Evolutionary conservation across 139 green algal species (phyloP).

Genomic region (Pseudopediastrum boryanum): DNA sequence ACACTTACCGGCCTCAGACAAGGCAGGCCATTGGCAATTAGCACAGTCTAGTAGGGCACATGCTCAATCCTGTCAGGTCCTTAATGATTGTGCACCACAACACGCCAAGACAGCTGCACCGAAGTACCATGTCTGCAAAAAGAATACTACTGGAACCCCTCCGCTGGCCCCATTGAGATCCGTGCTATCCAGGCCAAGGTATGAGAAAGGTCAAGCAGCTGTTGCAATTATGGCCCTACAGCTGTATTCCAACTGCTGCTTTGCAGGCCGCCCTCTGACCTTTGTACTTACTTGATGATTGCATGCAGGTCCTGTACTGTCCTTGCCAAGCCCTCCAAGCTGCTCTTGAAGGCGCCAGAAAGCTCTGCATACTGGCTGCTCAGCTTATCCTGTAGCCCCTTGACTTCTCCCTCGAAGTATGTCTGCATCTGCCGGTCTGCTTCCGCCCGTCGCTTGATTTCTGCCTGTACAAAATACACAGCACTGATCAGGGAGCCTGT

Average conservation of each 20-base stretch:
- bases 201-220: too few relatives aligned
- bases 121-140: too few relatives aligned
- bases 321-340: constrained; percentile 59
- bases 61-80: too few relatives aligned
- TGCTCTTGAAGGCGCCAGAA: constrained; percentile 61
- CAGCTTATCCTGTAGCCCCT: constrained; percentile 49
- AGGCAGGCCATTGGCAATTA: too few relatives aligned
- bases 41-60: too few relatives aligned
- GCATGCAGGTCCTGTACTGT: constrained; percentile 62
- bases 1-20: too few relatives aligned
- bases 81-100: too few relatives aligned
- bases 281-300: constrained; percentile 50
- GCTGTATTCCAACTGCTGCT: not conserved
- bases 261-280: not conserved
- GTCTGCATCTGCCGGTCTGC: constrained; percentile 66
- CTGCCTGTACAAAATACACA: constrained; percentile 37
- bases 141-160: too few relatives aligned
- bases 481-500: too few relatives aligned
- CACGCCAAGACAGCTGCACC: too few relatives aligned
- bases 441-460: constrained; percentile 68
- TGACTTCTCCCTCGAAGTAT: constrained; percentile 67
- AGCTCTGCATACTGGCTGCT: constrained; percentile 52
- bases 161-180: too few relatives aligned
- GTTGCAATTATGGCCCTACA: not conserved
- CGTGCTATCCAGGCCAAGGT: too few relatives aligned